Evolutionary conservation across 2,329 filamentous ascomycete species (phyloP).

Genomic region (Thielaviopsis ethacetica): DNA sequence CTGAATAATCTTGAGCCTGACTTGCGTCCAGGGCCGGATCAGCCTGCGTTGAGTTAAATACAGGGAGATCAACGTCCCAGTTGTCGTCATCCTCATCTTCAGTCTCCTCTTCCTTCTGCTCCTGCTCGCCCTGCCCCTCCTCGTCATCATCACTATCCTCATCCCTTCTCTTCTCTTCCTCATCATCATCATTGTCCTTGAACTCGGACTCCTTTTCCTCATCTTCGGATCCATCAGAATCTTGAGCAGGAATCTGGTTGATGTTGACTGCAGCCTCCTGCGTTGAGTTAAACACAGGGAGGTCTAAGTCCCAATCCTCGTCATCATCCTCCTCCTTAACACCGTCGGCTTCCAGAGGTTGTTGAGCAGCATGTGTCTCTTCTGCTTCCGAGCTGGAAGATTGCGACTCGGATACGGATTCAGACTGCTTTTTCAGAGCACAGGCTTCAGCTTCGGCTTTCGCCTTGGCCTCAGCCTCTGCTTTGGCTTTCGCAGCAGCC

Average conservation of each 20-base stretch:
- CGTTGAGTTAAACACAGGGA: background rate
- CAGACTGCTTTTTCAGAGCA: background rate
- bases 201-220: background rate
- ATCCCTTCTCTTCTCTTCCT: background rate
- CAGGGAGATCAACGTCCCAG: constrained; percentile 9
- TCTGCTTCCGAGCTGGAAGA: background rate
- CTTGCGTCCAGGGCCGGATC: constrained; percentile 1
- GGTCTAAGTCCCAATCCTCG: background rate
- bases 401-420: background rate
- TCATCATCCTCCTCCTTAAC: background rate
- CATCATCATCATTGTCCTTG: background rate
- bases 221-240: background rate
- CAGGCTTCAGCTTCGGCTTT: background rate
- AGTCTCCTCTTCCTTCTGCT: background rate
- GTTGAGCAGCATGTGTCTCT: background rate
- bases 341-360: background rate
- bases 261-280: background rate
- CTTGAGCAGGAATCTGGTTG: background rate
- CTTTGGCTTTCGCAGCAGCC: background rate
- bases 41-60: constrained; percentile 9
- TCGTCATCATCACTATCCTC: background rate
- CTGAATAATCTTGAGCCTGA: background rate
- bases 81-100: constrained; percentile 6
- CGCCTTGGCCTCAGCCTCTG: background rate
- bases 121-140: constrained; percentile 5